Evolutionary conservation across 2,329 filamentous ascomycete genomes (phyloP).

Genomic region (Mycocentrospora acerina): DNA sequence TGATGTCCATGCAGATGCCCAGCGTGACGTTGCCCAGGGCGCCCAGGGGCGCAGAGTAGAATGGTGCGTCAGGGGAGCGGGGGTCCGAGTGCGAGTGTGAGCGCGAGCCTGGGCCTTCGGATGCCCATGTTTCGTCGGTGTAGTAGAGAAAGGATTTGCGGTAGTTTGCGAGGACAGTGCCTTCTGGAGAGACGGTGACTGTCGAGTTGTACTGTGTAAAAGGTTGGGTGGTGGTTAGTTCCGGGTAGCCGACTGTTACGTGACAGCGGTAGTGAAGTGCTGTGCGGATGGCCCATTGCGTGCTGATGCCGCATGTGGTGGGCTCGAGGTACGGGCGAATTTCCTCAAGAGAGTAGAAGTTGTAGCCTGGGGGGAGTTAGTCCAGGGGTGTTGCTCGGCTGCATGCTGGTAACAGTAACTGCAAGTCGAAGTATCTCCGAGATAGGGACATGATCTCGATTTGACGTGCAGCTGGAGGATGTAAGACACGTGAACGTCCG

Average conservation of each 20-base stretch:
- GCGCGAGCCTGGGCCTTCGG: constrained; percentile 48
- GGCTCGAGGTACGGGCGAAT: constrained; percentile 71
- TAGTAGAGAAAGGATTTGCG: constrained; percentile 67
- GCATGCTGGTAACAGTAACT: no score
- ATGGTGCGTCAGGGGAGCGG: constrained; percentile 27
- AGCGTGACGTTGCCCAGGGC: constrained; percentile 41
- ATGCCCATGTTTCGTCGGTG: constrained; percentile 66
- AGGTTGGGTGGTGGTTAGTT: constrained; percentile 43
- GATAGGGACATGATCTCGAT: no score
- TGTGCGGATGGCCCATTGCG: constrained; percentile 68
- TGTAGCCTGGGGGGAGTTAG: constrained; percentile 61
- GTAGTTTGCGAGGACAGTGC: constrained; percentile 60
- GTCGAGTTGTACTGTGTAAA: constrained; percentile 59
- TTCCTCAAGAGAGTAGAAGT: constrained; percentile 69
- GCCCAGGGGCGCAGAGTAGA: constrained; percentile 42
- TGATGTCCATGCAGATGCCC: constrained; percentile 61
- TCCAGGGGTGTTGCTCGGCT: no score
- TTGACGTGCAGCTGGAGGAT: no score
- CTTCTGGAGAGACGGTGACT: constrained; percentile 58
- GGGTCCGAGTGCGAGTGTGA: constrained; percentile 21
- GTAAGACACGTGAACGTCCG: no score
- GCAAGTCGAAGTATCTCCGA: no score
- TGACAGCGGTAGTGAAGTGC: constrained; percentile 67
- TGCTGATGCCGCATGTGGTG: constrained; percentile 64
- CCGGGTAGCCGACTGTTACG: constrained; percentile 74